Conservation (phyloP, 805 yeast genomes). For the Danielia reshetovae region DNA sequence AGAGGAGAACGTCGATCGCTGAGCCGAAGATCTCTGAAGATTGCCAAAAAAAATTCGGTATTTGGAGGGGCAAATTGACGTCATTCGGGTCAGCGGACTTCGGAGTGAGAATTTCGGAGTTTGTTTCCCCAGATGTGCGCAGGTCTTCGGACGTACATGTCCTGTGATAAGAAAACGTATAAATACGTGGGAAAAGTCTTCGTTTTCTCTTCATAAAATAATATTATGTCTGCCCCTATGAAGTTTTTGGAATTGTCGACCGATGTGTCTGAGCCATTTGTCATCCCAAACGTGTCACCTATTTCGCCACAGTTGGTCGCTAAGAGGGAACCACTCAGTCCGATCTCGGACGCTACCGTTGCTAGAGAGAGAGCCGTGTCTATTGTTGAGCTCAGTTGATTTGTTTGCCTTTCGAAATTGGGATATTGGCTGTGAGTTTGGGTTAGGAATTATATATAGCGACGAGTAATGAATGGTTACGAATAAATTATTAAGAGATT, state of each 20-base stretch:
- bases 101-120: constrained; percentile 12
- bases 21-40: neutral
- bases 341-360: constrained; percentile 11
- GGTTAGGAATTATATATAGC: no score
- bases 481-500: no score
- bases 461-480: no score
- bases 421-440: no score
- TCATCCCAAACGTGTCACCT: constrained; percentile 63
- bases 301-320: constrained; percentile 29
- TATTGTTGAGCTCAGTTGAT: constrained; percentile 23
- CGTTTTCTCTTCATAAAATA: neutral
- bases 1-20: no score
- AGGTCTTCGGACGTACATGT: constrained; percentile 16
- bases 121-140: constrained; percentile 10
- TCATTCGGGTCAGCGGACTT: constrained; percentile 12
- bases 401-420: no score
- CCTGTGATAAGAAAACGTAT: constrained; percentile 9
- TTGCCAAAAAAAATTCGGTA: neutral
- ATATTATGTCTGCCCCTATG: constrained; percentile 14
- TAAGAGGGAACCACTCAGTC: constrained; percentile 5
- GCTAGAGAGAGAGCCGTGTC: constrained; percentile 20
- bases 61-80: constrained; percentile 6
- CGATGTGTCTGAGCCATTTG: constrained; percentile 57
- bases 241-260: constrained; percentile 53
- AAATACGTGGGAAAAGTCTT: constrained; percentile 3